phyloP scores from a whole-genome alignment of 2,329 filamentous ascomycete species.

The Penicillium oxalicum region DNA sequence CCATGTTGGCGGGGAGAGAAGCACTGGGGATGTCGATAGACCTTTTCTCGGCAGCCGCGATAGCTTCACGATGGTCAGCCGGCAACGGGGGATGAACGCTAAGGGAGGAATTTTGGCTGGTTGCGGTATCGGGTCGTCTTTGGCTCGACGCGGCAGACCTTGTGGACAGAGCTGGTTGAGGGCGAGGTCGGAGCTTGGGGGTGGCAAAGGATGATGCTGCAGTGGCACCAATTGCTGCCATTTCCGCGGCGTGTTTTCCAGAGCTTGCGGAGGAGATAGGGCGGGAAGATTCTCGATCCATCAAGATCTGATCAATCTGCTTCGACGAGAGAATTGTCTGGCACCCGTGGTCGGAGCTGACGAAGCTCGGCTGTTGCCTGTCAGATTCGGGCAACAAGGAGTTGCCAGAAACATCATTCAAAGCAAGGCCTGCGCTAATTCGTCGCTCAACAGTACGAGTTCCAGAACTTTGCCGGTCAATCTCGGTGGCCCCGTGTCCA shows the following conservation, averaged over 20 bases:
- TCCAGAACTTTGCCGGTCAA: conserved; percentile 32
- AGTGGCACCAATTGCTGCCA: conserved; percentile 13
- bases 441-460: conserved; percentile 25
- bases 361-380: conserved; percentile 24
- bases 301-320: conserved; percentile 70
- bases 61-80: conserved; percentile 72
- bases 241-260: conserved; percentile 26
- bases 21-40: conserved; percentile 43
- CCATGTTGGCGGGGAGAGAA: conserved; percentile 57
- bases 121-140: conserved; percentile 64
- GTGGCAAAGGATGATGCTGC: conserved; percentile 32
- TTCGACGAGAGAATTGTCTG: conserved; percentile 81
- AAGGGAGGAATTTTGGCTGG: conserved; percentile 55
- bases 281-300: conserved; percentile 43
- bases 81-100: conserved; percentile 67
- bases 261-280: conserved; percentile 29
- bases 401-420: conserved; percentile 61
- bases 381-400: conserved; percentile 27
- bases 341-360: conserved; percentile 63
- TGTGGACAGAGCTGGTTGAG: conserved; percentile 26
- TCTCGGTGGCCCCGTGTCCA: conserved; percentile 48
- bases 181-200: conserved; percentile 29
- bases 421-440: conserved; percentile 42
- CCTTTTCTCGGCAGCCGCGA: conserved; percentile 67
- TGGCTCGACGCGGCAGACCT: conserved; percentile 29